phyloP scores from a whole-genome alignment of 202 grass and related monocot genomes.

The Carex arenaria region DNA sequence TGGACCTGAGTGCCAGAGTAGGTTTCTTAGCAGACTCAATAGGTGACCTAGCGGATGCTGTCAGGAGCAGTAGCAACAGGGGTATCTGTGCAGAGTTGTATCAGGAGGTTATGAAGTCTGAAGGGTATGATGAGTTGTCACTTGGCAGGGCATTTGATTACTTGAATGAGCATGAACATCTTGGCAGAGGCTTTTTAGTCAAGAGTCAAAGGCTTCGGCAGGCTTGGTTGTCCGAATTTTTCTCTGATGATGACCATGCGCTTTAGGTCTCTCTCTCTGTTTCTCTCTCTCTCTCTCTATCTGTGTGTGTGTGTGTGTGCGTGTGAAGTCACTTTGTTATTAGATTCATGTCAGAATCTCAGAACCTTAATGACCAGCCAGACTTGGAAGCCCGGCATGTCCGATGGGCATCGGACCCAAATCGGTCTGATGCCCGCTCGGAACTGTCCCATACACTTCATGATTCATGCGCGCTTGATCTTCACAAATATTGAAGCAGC shows the following conservation, averaged over 20 bases:
- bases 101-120: conserved; percentile 11
- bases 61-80: conserved; percentile 2
- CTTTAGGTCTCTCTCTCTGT: neutral
- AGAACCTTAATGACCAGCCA: neutral
- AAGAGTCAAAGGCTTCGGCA: conserved; percentile 6
- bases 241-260: neutral
- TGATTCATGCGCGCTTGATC: too few relatives aligned
- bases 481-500: too few relatives aligned
- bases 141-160: conserved; percentile 10
- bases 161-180: conserved; percentile 9
- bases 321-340: neutral
- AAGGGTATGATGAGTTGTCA: neutral
- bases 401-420: too few relatives aligned
- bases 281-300: neutral
- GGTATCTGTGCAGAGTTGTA: neutral
- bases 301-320: neutral
- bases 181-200: conserved; percentile 14
- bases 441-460: too few relatives aligned
- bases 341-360: neutral
- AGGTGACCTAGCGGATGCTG: conserved; percentile 11
- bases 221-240: conserved; percentile 2
- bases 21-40: conserved; percentile 8
- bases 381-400: neutral
- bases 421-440: too few relatives aligned
- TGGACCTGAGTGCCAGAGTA: neutral